These are phyloP conservation scores for Cytospora mali DNA, from an alignment of 2,329 filamentous ascomycete species.

Conservation along the genomic window DNA sequence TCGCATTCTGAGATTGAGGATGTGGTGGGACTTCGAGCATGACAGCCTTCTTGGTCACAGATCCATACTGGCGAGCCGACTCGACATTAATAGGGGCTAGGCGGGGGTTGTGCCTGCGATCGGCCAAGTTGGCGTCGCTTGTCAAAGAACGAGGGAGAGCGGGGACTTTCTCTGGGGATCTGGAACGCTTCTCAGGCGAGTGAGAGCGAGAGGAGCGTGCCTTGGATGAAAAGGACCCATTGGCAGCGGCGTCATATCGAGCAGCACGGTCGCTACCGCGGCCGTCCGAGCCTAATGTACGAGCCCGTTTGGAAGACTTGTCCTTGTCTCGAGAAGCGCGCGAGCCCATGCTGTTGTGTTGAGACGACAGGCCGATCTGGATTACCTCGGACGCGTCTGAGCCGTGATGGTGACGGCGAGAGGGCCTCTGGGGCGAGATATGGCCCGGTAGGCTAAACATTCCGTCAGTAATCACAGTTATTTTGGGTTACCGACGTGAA, in stretches of 20 bases:
- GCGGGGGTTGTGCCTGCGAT: slow-evolving; percentile 13
- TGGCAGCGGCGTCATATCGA: not conserved
- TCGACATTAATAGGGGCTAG: slow-evolving; percentile 17
- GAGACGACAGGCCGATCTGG: slow-evolving; percentile 11
- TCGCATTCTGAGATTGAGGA: slow-evolving; percentile 10
- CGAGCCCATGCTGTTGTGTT: not conserved
- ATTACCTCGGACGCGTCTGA: slow-evolving; percentile 17
- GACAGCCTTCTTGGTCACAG: slow-evolving; percentile 18
- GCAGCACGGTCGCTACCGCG: slow-evolving; percentile 2
- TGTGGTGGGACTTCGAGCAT: slow-evolving; percentile 6
- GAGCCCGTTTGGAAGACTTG: slow-evolving; percentile 10
- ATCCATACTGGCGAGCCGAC: slow-evolving; percentile 19
- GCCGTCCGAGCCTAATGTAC: not conserved
- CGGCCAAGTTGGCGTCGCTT: slow-evolving; percentile 6
- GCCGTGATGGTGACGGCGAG: slow-evolving; percentile 4
- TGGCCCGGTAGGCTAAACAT: slow-evolving; percentile 21
- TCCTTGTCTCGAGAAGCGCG: not conserved
- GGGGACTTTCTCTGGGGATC: slow-evolving; percentile 24
- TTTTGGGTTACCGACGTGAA: not conserved
- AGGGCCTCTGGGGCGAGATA: slow-evolving; percentile 19
- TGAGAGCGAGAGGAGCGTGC: slow-evolving; percentile 29
- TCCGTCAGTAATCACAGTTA: slow-evolving; percentile 19
- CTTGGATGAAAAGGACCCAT: slow-evolving; percentile 11
- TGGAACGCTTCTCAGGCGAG: slow-evolving; percentile 32
- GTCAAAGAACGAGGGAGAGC: slow-evolving; percentile 4